Evolutionary conservation across 1,284 basidiomycete genomes (phyloP), one percentile per base, ranked within the genome.

Genomic region (Macrocystidia cucumis): DNA sequence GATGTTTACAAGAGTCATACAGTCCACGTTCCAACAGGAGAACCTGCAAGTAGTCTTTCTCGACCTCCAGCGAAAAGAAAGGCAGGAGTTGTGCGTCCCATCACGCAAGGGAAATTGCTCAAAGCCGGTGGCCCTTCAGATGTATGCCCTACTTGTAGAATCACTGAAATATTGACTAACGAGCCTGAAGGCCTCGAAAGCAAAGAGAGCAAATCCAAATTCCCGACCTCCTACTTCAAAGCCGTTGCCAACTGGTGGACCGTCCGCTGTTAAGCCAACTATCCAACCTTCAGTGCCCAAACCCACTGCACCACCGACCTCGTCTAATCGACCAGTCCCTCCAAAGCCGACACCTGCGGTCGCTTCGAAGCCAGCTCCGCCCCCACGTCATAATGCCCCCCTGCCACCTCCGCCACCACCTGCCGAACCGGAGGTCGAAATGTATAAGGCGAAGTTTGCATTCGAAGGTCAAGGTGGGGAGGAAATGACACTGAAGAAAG

Each of bases 1-100:
- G 95, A 93, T 49, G 55, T 78, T 2, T 99, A 99, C 69, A 99
- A 98, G 74, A 93, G 89, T 49, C 89, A 91, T 50, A 77, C 79
- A 3, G 86, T 99, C 12, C 81, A 84, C 43, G 91, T 98, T 1
- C 72, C 82, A 7, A 82, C 88, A 16, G 96, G 96, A 17, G 91
- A 97, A 56, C 74, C 92, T 1, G 67, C 91, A 0, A 74, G 59
- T 37, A 95, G 91, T 51, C 57, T 76, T 4, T 95, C 92, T 9
- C 69, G 76, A 25, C 91, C 95, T 18, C 77, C 85, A 24, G 85
- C 92, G 3, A 88, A 83, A 56, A 77, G 86, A 45, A 98, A 96
- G 56, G 74, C 91, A 4, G 88, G 89, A 16, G 64, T 80, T 31
- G 82, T 84, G 11, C 72, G 84, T 32, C 90, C 91, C 0, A 87